A percentile compares a stretch with the other conserved stretches of the same genome.
These are phyloP conservation scores for Kingdonia uniflora DNA, from an alignment of 164 flowering plant species.

Conservation along the genomic window DNA sequence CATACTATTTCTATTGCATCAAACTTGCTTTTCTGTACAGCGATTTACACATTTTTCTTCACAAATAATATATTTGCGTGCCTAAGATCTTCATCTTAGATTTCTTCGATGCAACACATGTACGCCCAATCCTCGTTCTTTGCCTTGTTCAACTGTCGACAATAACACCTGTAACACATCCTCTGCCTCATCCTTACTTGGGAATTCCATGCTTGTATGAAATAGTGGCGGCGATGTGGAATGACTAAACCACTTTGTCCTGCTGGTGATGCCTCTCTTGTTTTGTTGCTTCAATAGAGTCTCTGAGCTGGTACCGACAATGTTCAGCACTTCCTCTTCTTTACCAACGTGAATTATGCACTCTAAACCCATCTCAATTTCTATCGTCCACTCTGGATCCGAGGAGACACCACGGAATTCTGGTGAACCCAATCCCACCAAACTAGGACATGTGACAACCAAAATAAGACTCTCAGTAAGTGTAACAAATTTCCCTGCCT, in stretches of 20 bases:
- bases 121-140: conserved; percentile 43
- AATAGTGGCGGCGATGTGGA: conserved; percentile 49
- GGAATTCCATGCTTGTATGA: conserved; percentile 54
- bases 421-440: conserved; percentile 48
- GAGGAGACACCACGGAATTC: conserved; percentile 55
- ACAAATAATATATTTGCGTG: too few species aligned
- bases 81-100: conserved; percentile 19
- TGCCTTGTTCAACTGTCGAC: conserved; percentile 46
- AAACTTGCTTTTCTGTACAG: too few species aligned
- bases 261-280: conserved; percentile 24
- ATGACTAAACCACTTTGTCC: conserved; percentile 34
- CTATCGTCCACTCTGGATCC: conserved; percentile 66
- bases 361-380: conserved; percentile 54
- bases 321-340: conserved; percentile 47
- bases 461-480: conserved; percentile 52
- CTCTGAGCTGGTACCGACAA: conserved; percentile 68
- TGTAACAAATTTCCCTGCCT: conserved; percentile 51
- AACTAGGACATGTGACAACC: conserved; percentile 49
- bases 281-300: conserved; percentile 27
- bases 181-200: conserved; percentile 45
- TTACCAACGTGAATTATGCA: conserved; percentile 57
- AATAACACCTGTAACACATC: conserved; percentile 38
- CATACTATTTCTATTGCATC: too few species aligned
- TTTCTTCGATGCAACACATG: conserved; percentile 47
- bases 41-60: too few species aligned